phyloP scores from a whole-genome alignment of 306 rosid species.

The Lablab purpureus region DNA sequence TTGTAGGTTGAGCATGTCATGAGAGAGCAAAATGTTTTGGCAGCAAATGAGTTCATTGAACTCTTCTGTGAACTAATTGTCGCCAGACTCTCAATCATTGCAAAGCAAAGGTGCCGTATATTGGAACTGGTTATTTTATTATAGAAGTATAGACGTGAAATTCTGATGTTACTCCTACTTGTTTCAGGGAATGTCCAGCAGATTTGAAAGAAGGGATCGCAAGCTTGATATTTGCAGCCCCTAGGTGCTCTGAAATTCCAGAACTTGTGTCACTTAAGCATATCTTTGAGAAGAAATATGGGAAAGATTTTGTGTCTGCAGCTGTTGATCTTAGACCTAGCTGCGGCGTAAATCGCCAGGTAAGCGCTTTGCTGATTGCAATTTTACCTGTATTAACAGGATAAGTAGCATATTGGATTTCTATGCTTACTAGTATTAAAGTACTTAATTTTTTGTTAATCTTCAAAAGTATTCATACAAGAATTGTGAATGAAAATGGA shows the following conservation, averaged over 20 bases:
- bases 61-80: constrained; percentile 92
- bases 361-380: constrained; percentile 36
- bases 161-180: constrained; percentile 45
- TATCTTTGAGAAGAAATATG: constrained; percentile 91
- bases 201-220: constrained; percentile 97
- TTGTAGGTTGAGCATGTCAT: constrained; percentile 96
- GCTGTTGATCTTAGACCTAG: constrained; percentile 90
- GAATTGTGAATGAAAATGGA: constrained; percentile 34
- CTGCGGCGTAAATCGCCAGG: constrained; percentile 94
- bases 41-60: constrained; percentile 93
- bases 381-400: background rate
- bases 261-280: constrained; percentile 75
- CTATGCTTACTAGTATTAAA: background rate
- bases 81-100: constrained; percentile 80
- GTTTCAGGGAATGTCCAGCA: constrained; percentile 87
- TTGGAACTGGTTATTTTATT: background rate
- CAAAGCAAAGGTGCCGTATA: constrained; percentile 78
- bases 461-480: constrained; percentile 11
- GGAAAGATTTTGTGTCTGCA: constrained; percentile 91
- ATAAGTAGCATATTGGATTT: constrained; percentile 17
- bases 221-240: constrained; percentile 90
- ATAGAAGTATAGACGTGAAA: constrained; percentile 3
- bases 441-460: background rate
- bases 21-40: constrained; percentile 91
- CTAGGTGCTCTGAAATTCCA: constrained; percentile 96